Conservation (phyloP, 768 basidiomycete genomes). For the Fomitopsis pulvina region DNA sequence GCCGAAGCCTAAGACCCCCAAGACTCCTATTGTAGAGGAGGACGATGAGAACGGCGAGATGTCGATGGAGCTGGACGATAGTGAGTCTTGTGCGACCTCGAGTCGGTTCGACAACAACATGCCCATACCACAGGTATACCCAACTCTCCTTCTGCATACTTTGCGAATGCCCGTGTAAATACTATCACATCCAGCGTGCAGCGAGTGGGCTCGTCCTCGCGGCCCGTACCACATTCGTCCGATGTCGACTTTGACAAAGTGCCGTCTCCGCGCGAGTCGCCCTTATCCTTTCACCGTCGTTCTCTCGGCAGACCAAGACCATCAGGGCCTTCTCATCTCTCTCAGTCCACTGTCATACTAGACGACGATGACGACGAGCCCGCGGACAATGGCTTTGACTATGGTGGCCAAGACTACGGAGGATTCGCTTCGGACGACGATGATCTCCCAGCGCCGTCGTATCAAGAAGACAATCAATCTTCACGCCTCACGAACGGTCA, state of each 20-base stretch:
- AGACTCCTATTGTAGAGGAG: constrained; percentile 15
- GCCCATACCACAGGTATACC: constrained; percentile 16
- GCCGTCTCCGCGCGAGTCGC: constrained; percentile 26
- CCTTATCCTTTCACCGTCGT: constrained; percentile 11
- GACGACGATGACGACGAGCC: constrained; percentile 14
- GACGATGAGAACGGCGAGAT: constrained; percentile 57
- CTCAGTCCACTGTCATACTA: constrained; percentile 12
- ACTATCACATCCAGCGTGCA: constrained; percentile 24
- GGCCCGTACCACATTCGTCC: constrained; percentile 21
- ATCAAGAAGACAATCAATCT: constrained; percentile 1
- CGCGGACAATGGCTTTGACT: constrained; percentile 5
- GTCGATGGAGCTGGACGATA: constrained; percentile 74
- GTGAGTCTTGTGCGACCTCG: constrained; percentile 31
- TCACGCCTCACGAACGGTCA: not conserved
- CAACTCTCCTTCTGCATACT: constrained; percentile 25
- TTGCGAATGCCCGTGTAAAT: constrained; percentile 20
- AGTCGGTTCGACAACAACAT: not conserved
- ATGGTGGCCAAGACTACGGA: constrained; percentile 2
- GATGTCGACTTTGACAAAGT: constrained; percentile 30
- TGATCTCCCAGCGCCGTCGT: constrained; percentile 1
- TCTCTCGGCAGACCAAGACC: constrained; percentile 15
- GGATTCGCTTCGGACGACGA: constrained; percentile 13
- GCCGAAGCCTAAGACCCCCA: constrained; percentile 22
- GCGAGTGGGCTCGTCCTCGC: constrained; percentile 26
- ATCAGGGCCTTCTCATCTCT: constrained; percentile 17